These are phyloP conservation scores for Claviceps humidiphila DNA, from an alignment of 2,329 filamentous ascomycete species.

Conservation along the genomic window DNA sequence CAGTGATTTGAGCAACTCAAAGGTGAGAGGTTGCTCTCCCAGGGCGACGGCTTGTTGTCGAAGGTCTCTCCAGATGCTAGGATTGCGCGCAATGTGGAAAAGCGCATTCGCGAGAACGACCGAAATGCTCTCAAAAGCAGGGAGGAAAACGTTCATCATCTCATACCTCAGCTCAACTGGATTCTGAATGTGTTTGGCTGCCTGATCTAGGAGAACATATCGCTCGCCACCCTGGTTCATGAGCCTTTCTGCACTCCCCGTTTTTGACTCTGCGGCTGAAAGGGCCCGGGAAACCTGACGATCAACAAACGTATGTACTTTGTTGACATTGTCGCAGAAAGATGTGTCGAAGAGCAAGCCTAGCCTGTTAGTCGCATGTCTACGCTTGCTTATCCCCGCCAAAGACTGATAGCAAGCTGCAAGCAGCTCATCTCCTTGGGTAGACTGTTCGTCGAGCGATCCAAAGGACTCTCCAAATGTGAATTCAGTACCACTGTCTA, in stretches of 20 bases:
- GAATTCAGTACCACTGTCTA: conserved; percentile 6
- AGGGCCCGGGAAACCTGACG: conserved; percentile 3
- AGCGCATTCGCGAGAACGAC: conserved; percentile 1
- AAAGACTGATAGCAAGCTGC: conserved; percentile 1
- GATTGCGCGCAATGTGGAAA: conserved; percentile 5
- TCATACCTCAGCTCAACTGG: conserved; percentile 2
- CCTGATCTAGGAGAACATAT: conserved; percentile 4
- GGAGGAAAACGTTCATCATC: conserved; percentile 6
- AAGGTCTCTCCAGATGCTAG: conserved; percentile 4
- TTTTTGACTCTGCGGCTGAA: neutral
- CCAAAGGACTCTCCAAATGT: conserved; percentile 3
- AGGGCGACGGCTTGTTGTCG: conserved; percentile 3
- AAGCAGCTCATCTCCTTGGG: conserved; percentile 3
- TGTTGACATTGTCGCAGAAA: conserved; percentile 1
- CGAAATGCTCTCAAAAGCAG: conserved; percentile 3
- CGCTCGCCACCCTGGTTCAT: neutral
- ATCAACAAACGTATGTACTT: conserved; percentile 5
- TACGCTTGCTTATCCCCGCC: conserved; percentile 2
- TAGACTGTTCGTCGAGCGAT: neutral
- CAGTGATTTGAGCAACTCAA: conserved; percentile 4
- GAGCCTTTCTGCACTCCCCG: neutral
- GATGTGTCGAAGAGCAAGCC: neutral
- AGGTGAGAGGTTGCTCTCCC: conserved; percentile 1
- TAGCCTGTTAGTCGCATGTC: neutral
- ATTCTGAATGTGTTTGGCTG: conserved; percentile 2